Base-by-base conservation (phyloP, 2,329 filamentous ascomycete genomes). In the Scolecobasidium constrictum region DNA sequence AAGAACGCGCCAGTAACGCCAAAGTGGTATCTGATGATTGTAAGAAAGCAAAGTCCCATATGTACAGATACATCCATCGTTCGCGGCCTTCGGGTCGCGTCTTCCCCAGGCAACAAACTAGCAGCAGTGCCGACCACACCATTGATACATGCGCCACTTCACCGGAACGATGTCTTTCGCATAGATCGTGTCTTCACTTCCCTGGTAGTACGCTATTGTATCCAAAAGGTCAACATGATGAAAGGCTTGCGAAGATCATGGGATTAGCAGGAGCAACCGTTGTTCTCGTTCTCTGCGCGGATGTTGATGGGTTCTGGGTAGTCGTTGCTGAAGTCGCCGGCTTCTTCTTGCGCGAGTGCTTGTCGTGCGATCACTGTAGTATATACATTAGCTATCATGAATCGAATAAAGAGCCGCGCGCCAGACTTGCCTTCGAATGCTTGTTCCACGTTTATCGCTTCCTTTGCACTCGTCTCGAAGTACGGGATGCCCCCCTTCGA, bases 251-350 rank as follows among this genome's bases (percentile, higher is more conserved):
- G n/a, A n/a, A n/a, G n/a, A n/a, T n/a, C n/a, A n/a, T n/a, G n/a
- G n/a, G n/a, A n/a, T 74, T 74, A 98, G 70, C 92, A 98, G 55
- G 88, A 80, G 65, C 92, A 98, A 45, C 88, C 87, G 57, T 94
- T 86, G 55, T 86, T 80, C 56, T 93, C 86, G 62, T 86, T 87
- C 66, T 94, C 88, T 53, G 95, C 84, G 65, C 94, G 86, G 62
- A 98, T 95, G 63, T 94, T 94, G 67, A 98, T 96, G 40, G 90
- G 90, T 61, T 96, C 92, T 56, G 87, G 86, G 70, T 94, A 98
- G 62, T 96, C 92, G 47, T 87, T 87, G 62, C 84, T 93, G 66
- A 93, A 98, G 64, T 98, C 92, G 61, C 95, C 90, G 2, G 88
- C 90, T 66, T 96, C 92, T 68, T 98, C 92, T 66, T 98, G 92